Evolutionary conservation across 805 yeast genomes (phyloP).

Genomic region (Hyphopichia homilentoma): DNA sequence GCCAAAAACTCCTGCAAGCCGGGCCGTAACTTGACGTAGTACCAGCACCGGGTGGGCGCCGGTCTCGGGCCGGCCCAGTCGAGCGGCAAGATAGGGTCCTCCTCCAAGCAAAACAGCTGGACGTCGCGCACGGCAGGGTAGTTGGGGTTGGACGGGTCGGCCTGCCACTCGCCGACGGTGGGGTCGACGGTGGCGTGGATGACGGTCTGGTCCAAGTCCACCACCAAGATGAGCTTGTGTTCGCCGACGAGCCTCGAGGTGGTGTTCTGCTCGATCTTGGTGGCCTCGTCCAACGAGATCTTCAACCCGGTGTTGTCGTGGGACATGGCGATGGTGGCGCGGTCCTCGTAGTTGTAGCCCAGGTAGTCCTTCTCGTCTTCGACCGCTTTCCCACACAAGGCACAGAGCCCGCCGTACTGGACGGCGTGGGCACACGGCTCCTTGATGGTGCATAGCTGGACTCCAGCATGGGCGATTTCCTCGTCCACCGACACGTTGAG

Average conservation of each 20-base stretch:
- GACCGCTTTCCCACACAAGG: slow-evolving; percentile 81
- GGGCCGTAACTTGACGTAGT: slow-evolving; percentile 89
- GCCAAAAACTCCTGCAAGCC: slow-evolving; percentile 74
- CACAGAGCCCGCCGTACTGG: slow-evolving; percentile 94
- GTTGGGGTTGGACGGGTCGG: slow-evolving; percentile 80
- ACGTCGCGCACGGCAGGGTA: slow-evolving; percentile 84
- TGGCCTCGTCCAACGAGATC: slow-evolving; percentile 84
- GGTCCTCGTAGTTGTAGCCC: slow-evolving; percentile 60
- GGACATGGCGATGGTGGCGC: slow-evolving; percentile 85
- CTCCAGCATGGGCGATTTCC: slow-evolving; percentile 47
- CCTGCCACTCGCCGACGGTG: slow-evolving; percentile 94
- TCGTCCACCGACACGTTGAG: slow-evolving; percentile 57
- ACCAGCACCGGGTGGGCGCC: slow-evolving; percentile 68
- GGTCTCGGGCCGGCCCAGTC: slow-evolving; percentile 59
- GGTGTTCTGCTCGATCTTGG: slow-evolving; percentile 67
- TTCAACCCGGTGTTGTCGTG: slow-evolving; percentile 84
- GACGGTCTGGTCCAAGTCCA: slow-evolving; percentile 95
- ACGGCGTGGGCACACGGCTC: slow-evolving; percentile 93
- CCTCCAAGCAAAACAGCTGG: slow-evolving; percentile 69
- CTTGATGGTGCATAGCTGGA: slow-evolving; percentile 49
- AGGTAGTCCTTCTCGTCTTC: slow-evolving; percentile 68
- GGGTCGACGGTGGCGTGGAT: slow-evolving; percentile 98
- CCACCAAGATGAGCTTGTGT: slow-evolving; percentile 80
- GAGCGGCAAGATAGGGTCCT: slow-evolving; percentile 59
- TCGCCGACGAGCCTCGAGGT: slow-evolving; percentile 58